Evolutionary conservation across 176 grass and related monocot genomes (phyloP).

Genomic region (Themeda triandra): DNA sequence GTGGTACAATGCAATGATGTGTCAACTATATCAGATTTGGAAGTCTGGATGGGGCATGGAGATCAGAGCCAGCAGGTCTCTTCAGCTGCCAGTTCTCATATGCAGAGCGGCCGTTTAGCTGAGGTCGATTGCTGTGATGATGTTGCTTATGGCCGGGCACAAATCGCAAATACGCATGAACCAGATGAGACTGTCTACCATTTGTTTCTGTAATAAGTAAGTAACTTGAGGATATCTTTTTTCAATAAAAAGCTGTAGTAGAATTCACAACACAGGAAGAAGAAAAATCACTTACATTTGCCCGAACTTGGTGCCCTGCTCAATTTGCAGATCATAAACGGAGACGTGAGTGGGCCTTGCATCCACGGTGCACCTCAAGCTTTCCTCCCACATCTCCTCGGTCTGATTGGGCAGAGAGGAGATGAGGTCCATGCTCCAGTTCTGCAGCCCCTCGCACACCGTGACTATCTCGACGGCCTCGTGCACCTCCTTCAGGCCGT

Average conservation of each 20-base stretch:
- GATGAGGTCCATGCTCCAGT: constrained; percentile 97
- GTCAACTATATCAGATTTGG: not conserved
- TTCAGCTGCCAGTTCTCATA: not conserved
- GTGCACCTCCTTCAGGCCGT: constrained; percentile 66
- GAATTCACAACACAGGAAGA: not conserved
- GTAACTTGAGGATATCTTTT: too few relatives aligned
- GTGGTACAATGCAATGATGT: not conserved
- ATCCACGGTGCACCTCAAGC: constrained; percentile 61
- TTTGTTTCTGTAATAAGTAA: not conserved
- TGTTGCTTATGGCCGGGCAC: not conserved
- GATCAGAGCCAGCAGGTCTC: not conserved
- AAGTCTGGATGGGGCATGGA: not conserved
- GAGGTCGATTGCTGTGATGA: not conserved
- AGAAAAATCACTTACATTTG: constrained; percentile 53
- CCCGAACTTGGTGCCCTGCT: constrained; percentile 87
- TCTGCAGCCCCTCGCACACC: constrained; percentile 56
- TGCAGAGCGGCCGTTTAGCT: not conserved
- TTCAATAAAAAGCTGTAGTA: not conserved
- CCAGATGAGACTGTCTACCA: not conserved
- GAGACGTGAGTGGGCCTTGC: constrained; percentile 64
- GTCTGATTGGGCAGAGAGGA: constrained; percentile 76
- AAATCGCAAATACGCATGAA: too few relatives aligned
- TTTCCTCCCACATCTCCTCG: constrained; percentile 83
- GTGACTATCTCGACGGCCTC: constrained; percentile 62
- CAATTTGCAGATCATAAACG: constrained; percentile 86